phyloP scores from a whole-genome alignment of 2,329 filamentous ascomycete genomes.

The Phaeosphaeriaceae sp. region DNA sequence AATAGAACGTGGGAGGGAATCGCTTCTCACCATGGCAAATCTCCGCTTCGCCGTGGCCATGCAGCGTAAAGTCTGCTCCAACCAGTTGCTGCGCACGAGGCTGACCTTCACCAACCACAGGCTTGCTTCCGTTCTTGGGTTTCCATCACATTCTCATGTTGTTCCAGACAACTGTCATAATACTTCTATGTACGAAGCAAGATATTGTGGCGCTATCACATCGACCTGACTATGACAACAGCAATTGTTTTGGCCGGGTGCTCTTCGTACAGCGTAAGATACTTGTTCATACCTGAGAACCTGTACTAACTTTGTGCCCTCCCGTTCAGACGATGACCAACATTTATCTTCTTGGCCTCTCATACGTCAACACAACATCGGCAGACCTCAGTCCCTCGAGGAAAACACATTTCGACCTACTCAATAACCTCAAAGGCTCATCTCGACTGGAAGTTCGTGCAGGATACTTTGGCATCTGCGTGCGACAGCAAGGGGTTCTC shows the following conservation, averaged over 20 bases:
- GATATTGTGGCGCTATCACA: not conserved
- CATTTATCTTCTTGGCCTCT: conserved; percentile 92
- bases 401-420: not conserved
- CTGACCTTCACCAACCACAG: not conserved
- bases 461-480: conserved; percentile 93
- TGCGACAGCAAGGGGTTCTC: conserved; percentile 82
- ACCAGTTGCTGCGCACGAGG: no score
- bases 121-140: not conserved
- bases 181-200: conserved; percentile 77
- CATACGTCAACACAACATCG: conserved; percentile 83
- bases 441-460: conserved; percentile 85
- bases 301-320: no score
- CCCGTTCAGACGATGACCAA: conserved; percentile 70
- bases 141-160: conserved; percentile 45
- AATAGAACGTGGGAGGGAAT: no score
- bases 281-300: no score
- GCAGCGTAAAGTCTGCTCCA: not conserved
- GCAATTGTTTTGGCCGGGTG: conserved; percentile 89
- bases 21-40: not conserved
- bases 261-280: no score
- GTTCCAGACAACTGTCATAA: conserved; percentile 84
- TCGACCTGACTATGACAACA: conserved; percentile 48
- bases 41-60: not conserved
- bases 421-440: conserved; percentile 74
- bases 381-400: conserved; percentile 56